Conservation (phyloP, 345 rosid species). For the Gossypium raimondii region DNA sequence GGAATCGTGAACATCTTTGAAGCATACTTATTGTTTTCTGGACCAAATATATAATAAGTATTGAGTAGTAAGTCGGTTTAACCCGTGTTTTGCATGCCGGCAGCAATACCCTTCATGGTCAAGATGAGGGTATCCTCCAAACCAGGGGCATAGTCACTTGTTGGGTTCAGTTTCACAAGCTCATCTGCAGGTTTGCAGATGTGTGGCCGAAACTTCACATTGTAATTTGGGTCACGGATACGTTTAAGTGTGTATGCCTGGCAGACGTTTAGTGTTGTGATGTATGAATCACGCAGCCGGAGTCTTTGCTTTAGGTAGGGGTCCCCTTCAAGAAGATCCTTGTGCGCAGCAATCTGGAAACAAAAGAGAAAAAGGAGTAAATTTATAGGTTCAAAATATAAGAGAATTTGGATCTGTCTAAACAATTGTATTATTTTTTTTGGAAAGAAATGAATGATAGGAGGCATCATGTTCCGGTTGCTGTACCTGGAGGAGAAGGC, state of each 20-base stretch:
- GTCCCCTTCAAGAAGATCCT: conserved; percentile 91
- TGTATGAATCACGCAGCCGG: conserved; percentile 86
- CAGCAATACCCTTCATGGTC: conserved; percentile 98
- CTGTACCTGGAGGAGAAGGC: conserved; percentile 76
- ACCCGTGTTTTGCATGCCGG: conserved; percentile 94
- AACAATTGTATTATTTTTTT: conserved; percentile 27
- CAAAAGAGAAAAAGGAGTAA: neutral
- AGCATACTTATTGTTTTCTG: neutral
- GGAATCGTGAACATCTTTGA: neutral
- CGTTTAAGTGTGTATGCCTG: conserved; percentile 95
- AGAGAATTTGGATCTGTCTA: neutral
- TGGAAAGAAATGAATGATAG: conserved; percentile 31
- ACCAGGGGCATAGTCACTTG: conserved; percentile 85
- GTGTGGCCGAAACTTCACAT: conserved; percentile 71
- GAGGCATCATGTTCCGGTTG: neutral
- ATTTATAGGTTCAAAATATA: neutral
- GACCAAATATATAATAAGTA: neutral
- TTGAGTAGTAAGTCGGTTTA: conserved; percentile 20
- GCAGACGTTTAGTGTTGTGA: conserved; percentile 89
- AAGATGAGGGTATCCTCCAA: conserved; percentile 96
- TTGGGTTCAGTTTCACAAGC: conserved; percentile 71
- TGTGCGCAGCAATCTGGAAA: conserved; percentile 86
- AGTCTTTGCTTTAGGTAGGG: conserved; percentile 94
- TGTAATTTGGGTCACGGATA: conserved; percentile 78
- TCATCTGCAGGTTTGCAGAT: conserved; percentile 72